Base-by-base conservation (phyloP, 306 rosid species). In the Casuarina glauca region DNA sequence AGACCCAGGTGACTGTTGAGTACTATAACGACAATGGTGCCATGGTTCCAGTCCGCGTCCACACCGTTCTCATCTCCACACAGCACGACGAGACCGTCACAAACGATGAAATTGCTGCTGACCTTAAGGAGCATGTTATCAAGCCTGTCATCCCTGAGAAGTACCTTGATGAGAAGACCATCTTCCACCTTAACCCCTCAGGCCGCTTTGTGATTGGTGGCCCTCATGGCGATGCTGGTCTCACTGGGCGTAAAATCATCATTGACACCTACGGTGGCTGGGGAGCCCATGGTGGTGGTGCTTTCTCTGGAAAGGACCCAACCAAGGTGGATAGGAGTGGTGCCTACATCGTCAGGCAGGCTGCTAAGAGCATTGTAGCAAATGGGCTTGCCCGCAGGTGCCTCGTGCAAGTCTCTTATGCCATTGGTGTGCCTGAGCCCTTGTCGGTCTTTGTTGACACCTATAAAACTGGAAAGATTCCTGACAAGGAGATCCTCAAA, bases 251-350 rank as follows among this genome's bases (percentile, higher is more conserved):
- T 70, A 96, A 96, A 90, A 96, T 93, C 68, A 96, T 96, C 83
- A 96, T 96, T 17, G 99, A 96, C 74, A 96, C 99, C 35, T 96
- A 96, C 2, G 99, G 99, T 0, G 99, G 99, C 4, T 96, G 99
- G 99, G 99, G 99, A 83, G 99, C 99, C 44, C 99, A 96, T 39
- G 99, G 99, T 58, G 99, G 99, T 51, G 99, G 99, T 84, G 99
- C 99, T 53, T 96, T 96, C 90, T 96, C 99, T 0, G 99, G 99
- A 1, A 96, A 96, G 91, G 99, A 96, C 86, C 99, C 99, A 26
- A 96, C 99, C 20, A 96, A 96, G 97, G 99, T 96, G 63, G 99
- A 96, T 89, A 89, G 99, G 74, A 96, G 99, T 70, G 99, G 99
- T 63, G 99, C 99, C 68, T 96, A 96, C 87, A 78, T 96, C 76